Conservation (phyloP, 2,329 filamentous ascomycete genomes). For the Trichophyton schoenleinii region DNA sequence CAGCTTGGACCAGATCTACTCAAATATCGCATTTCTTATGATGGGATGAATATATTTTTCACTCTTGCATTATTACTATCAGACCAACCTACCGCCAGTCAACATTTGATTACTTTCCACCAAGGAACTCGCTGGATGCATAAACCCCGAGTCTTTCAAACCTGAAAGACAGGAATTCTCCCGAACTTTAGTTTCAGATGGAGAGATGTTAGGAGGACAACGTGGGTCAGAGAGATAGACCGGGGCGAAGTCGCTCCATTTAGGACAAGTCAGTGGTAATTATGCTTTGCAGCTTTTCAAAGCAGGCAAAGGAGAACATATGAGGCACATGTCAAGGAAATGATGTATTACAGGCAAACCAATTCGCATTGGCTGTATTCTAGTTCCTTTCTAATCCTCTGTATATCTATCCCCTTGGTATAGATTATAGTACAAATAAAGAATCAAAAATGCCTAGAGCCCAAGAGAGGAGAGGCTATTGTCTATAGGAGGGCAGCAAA, state of each 20-base stretch:
- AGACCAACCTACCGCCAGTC: background rate
- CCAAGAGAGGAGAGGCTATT: too few species aligned
- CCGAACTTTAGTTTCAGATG: background rate
- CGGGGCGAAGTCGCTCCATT: background rate
- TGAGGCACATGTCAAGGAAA: background rate
- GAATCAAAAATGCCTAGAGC: background rate
- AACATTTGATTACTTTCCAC: background rate
- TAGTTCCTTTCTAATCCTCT: background rate
- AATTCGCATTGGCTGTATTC: background rate
- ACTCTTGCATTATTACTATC: background rate
- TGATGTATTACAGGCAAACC: background rate
- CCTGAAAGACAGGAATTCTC: background rate
- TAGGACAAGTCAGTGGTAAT: background rate
- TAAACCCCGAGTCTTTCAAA: background rate
- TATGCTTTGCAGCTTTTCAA: background rate
- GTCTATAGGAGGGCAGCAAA: background rate
- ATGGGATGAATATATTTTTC: background rate
- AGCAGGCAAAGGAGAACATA: background rate
- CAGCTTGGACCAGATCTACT: background rate
- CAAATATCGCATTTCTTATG: background rate
- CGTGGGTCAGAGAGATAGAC: background rate
- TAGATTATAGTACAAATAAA: background rate
- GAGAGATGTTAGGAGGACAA: background rate
- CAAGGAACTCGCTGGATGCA: background rate
- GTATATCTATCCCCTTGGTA: background rate